Conservation (phyloP, 2,329 filamentous ascomycete species). For the Ceratocystis destructans region DNA sequence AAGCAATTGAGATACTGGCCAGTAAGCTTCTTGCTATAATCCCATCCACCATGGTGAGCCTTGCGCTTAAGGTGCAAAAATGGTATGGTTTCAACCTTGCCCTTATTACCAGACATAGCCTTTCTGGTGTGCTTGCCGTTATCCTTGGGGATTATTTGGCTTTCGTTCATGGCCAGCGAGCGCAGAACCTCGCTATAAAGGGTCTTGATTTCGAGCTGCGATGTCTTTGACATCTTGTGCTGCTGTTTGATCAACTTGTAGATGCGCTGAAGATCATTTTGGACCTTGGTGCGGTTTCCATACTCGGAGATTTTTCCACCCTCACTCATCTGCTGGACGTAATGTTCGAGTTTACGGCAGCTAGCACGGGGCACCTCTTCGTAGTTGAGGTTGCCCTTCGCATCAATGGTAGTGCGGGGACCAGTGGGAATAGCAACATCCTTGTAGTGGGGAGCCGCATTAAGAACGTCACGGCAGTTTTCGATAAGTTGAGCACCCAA, state of each 20-base stretch:
- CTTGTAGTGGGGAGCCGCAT: constrained; percentile 79
- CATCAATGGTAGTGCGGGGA: constrained; percentile 82
- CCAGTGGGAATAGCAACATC: constrained; percentile 87
- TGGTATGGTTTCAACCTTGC: constrained; percentile 92
- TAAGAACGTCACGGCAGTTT: constrained; percentile 88
- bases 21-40: constrained; percentile 98
- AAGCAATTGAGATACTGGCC: constrained; percentile 83
- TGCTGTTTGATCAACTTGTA: constrained; percentile 98
- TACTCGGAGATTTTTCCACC: constrained; percentile 98
- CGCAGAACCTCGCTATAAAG: constrained; percentile 90
- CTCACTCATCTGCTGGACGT: constrained; percentile 96
- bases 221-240: constrained; percentile 92
- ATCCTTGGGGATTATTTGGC: constrained; percentile 85
- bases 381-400: constrained; percentile 83
- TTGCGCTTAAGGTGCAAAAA: constrained; percentile 96
- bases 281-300: constrained; percentile 94
- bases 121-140: constrained; percentile 51
- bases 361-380: constrained; percentile 74
- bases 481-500: constrained; percentile 87
- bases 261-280: constrained; percentile 84
- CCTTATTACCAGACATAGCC: constrained; percentile 51
- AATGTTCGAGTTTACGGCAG: constrained; percentile 94
- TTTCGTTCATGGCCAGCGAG: constrained; percentile 94
- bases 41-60: constrained; percentile 74
- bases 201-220: constrained; percentile 89